Evolutionary conservation across 2,329 filamentous ascomycete species (phyloP), one percentile per base, ranked within the genome.

Genomic region (Chaetomiaceae sp.): DNA sequence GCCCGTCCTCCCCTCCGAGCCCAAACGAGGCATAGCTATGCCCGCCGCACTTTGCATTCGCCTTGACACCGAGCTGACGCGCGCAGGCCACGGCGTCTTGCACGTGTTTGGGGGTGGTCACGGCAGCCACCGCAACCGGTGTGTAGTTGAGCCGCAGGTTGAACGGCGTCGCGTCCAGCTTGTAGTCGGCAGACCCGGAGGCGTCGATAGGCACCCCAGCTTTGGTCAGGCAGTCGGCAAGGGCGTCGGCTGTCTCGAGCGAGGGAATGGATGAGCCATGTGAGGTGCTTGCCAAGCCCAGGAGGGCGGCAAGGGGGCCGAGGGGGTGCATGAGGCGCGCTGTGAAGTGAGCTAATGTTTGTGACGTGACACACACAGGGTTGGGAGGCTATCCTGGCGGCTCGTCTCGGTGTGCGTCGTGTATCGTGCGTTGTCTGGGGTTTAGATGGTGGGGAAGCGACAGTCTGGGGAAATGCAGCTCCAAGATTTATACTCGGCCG

Each of bases 1-100:
- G 68, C 3, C 74, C 74, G 50, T 78, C 66, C 58, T 74, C 68
- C 7, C 75, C 75, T 25, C 74, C 74, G 1, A 74, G 68, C 4
- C 73, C 73, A 53, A 71, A 73, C 0, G 71, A 73, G 1, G 70
- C 74, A 55, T 78, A 79, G 3, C 71, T 75, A 60, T 79, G 76
- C 4, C 76, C 76, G 25, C 76, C 76, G 47, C 71, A 70, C 55
- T 73, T 73, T 25, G 75, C 70, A 44, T 72, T 74, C 13, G 76
- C 72, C 60, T 73, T 75, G 50, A 75, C 55, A 6, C 65, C 65
- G n/a, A 65, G 59, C 51, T 68, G 54, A 6, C 60, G 62, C 30
- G 73, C 76, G 56, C 75, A 78, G 4, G 64, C 58, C 5, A 79
- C 71, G 6, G 73, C 72, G 49, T 70, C 68, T 41, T 72, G 71